phyloP scores from a whole-genome alignment of 2,329 filamentous ascomycete genomes.

The Thielaviopsis ethacetica region DNA sequence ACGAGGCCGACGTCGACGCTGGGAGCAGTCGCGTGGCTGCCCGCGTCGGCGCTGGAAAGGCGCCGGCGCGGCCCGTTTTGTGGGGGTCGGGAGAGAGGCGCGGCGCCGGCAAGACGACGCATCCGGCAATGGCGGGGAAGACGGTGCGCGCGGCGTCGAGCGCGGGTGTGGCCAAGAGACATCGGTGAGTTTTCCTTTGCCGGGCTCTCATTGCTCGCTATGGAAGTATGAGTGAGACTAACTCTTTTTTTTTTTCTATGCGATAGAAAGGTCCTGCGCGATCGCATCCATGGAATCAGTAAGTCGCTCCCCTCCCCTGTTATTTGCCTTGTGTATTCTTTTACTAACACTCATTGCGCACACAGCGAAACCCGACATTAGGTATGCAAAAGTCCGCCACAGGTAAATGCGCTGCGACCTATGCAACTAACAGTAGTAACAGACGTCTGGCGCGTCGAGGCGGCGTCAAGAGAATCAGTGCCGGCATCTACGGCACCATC shows the following conservation, averaged over 20 bases:
- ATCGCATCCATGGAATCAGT: constrained; percentile 35
- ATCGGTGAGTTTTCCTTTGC: neutral
- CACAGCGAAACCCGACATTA: constrained; percentile 36
- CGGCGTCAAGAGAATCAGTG: constrained; percentile 59
- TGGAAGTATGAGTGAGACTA: neutral
- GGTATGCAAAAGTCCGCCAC: constrained; percentile 24
- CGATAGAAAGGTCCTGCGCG: constrained; percentile 30
- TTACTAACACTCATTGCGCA: constrained; percentile 13
- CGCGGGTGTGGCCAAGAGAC: neutral
- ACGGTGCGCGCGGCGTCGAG: neutral
- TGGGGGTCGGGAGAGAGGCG: neutral
- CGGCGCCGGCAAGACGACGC: neutral
- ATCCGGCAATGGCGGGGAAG: neutral
- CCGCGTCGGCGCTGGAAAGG: neutral
- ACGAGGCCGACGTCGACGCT: too few relatives aligned
- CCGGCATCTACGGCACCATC: constrained; percentile 44
- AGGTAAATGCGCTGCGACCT: neutral
- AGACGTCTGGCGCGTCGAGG: constrained; percentile 59
- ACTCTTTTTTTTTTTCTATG: neutral
- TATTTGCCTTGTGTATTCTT: neutral
- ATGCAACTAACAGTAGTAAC: neutral
- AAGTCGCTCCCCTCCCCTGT: constrained; percentile 17
- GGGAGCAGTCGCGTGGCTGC: neutral
- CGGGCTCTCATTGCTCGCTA: neutral
- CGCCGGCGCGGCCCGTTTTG: neutral